Conservation (phyloP, 2,329 filamentous ascomycete species). For the Tolypocladium album region DNA sequence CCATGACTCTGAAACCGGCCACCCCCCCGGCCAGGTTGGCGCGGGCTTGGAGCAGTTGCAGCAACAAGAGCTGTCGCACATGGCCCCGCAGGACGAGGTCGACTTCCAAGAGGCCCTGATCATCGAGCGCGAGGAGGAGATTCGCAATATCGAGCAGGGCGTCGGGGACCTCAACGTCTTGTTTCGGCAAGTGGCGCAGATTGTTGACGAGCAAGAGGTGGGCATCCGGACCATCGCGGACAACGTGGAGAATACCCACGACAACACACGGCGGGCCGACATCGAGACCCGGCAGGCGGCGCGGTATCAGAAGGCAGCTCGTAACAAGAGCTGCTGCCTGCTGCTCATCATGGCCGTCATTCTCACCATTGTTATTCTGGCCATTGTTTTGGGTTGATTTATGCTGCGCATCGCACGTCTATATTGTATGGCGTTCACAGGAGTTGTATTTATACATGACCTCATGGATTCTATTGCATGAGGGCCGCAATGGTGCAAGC, state of each 20-base stretch:
- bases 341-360: conserved; percentile 83
- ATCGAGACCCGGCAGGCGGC: conserved; percentile 75
- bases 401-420: not conserved
- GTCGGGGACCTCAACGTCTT: conserved; percentile 93
- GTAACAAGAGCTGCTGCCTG: conserved; percentile 89
- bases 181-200: conserved; percentile 95
- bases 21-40: conserved; percentile 16
- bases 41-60: conserved; percentile 39
- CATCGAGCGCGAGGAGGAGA: conserved; percentile 91
- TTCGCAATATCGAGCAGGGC: conserved; percentile 92
- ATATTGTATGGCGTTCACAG: conserved; percentile 5
- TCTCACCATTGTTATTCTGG: conserved; percentile 78
- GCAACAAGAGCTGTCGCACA: conserved; percentile 63
- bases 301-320: conserved; percentile 87
- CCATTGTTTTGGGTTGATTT: conserved; percentile 62
- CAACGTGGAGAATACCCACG: conserved; percentile 75
- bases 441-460: conserved; percentile 4
- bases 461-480: conserved; percentile 4
- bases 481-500: not conserved
- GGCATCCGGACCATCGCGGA: conserved; percentile 80
- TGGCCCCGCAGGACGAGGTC: conserved; percentile 87
- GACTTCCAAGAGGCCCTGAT: conserved; percentile 96
- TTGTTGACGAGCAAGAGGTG: conserved; percentile 84
- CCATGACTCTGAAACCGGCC: conserved; percentile 48
- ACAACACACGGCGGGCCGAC: conserved; percentile 77